A percentile compares a stretch with the other conserved stretches of the same genome.
These are phyloP conservation scores for Ustanciosporium gigantosporum DNA, from an alignment of 1,284 basidiomycete species.

Conservation along the genomic window DNA sequence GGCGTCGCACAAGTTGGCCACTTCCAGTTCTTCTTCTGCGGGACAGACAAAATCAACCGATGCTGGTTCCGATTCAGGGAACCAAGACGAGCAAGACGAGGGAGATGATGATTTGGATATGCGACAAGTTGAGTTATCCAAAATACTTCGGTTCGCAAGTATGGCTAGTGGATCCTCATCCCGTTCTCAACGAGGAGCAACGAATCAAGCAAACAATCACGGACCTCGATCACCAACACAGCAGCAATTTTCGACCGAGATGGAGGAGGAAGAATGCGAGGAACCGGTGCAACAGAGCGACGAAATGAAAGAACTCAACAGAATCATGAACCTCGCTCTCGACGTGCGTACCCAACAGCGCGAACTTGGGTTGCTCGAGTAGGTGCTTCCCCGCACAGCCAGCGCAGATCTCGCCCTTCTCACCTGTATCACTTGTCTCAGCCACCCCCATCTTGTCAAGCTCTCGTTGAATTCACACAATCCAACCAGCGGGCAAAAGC, in stretches of 20 bases:
- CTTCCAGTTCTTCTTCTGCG: no score
- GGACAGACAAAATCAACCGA: no score
- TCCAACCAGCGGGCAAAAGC: no score
- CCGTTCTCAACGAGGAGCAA: background rate
- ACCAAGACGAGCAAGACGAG: no score
- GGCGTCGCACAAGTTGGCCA: no score
- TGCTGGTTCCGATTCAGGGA: no score
- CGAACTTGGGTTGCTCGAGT: constrained; percentile 20
- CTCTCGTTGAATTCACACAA: no score
- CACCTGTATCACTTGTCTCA: no score
- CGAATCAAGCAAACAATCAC: background rate
- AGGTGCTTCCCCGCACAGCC: no score
- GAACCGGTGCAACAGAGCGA: constrained; percentile 2
- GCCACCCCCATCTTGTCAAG: no score
- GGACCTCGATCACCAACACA: background rate
- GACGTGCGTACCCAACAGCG: constrained; percentile 20
- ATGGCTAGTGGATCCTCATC: background rate
- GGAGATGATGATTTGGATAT: background rate
- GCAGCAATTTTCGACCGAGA: background rate
- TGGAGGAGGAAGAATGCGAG: background rate
- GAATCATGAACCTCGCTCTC: constrained; percentile 18
- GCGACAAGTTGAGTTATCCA: background rate
- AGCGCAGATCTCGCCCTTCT: no score
- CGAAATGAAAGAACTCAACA: background rate
- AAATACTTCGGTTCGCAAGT: background rate